A percentile compares a stretch with the other conserved stretches of the same genome.
phyloP scores from a whole-genome alignment of 495 filamentous ascomycete genomes.

The Tuber umbilicatum region DNA sequence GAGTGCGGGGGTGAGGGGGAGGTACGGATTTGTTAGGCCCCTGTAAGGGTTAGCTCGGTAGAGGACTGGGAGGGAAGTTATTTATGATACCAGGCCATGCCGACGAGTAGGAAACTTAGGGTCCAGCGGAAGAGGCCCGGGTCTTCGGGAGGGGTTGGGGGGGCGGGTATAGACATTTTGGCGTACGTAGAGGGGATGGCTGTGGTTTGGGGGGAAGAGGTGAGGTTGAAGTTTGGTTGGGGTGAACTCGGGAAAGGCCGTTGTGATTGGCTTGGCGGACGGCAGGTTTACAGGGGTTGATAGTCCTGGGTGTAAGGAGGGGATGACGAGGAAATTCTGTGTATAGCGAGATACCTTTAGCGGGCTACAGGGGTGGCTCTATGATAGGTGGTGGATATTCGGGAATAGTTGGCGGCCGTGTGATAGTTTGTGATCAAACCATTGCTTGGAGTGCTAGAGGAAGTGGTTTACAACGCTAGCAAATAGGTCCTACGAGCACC shows the following conservation, averaged over 20 bases:
- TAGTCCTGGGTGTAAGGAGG: not conserved
- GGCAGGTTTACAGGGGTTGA: not conserved
- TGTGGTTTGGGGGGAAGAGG: not conserved
- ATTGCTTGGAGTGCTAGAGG: not conserved
- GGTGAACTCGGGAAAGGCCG: not conserved
- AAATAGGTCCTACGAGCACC: not conserved
- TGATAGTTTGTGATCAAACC: not conserved
- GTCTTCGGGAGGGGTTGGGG: slow-evolving; percentile 14
- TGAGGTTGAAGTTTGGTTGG: slow-evolving; percentile 1
- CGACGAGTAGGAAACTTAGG: slow-evolving; percentile 83
- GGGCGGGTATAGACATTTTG: slow-evolving; percentile 20
- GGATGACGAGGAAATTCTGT: not conserved
- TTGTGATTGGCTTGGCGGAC: not conserved
- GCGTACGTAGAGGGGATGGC: not conserved
- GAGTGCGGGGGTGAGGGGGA: not conserved
- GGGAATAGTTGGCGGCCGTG: not conserved
- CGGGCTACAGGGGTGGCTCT: not conserved
- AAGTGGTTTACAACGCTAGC: not conserved
- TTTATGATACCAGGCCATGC: slow-evolving; percentile 72
- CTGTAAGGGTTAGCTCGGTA: slow-evolving; percentile 18
- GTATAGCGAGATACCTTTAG: not conserved
- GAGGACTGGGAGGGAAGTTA: not conserved
- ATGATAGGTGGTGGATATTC: not conserved
- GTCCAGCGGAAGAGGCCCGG: slow-evolving; percentile 35
- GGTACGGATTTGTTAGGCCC: slow-evolving; percentile 39